Percentiles rank a stretch among this genome's conserved stretches.
Conservation (phyloP, 495 filamentous ascomycete species). For the Achaetomiella virescens region DNA sequence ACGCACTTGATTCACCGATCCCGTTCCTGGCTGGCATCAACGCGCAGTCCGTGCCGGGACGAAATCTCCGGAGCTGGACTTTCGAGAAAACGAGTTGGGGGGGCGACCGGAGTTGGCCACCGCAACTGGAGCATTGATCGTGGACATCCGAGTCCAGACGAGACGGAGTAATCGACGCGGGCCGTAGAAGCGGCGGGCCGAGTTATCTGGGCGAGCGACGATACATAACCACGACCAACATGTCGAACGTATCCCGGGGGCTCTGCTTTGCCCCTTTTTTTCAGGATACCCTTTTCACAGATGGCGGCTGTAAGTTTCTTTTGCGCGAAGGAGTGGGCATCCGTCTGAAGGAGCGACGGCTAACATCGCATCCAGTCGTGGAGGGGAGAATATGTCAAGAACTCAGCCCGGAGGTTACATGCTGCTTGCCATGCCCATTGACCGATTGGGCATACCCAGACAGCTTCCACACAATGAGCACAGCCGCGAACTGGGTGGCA, state of each 20-base stretch:
- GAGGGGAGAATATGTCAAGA: slow-evolving; percentile 55
- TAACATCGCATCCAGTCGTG: slow-evolving; percentile 47
- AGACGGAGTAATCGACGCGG: background rate
- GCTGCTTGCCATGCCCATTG: slow-evolving; percentile 87
- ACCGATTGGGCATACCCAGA: slow-evolving; percentile 80
- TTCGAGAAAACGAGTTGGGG: background rate
- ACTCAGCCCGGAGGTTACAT: slow-evolving; percentile 39
- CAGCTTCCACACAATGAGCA: slow-evolving; percentile 57
- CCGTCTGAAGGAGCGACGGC: background rate
- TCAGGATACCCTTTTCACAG: slow-evolving; percentile 25
- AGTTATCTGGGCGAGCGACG: background rate
- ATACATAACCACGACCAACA: background rate
- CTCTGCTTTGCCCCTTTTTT: slow-evolving; percentile 34
- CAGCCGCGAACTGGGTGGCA: slow-evolving; percentile 70
- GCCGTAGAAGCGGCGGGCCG: background rate
- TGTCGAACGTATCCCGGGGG: slow-evolving; percentile 11
- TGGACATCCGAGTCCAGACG: background rate
- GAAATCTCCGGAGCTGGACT: background rate
- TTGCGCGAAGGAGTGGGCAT: background rate
- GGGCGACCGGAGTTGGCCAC: background rate
- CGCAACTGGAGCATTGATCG: background rate
- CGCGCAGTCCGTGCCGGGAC: background rate
- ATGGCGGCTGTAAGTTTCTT: slow-evolving; percentile 39
- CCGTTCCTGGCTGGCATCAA: background rate
- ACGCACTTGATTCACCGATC: background rate